Evolutionary conservation across 169 alveolate genomes (phyloP), one percentile per base, ranked within the genome.

Genomic region (Plasmodium gallinaceum): DNA sequence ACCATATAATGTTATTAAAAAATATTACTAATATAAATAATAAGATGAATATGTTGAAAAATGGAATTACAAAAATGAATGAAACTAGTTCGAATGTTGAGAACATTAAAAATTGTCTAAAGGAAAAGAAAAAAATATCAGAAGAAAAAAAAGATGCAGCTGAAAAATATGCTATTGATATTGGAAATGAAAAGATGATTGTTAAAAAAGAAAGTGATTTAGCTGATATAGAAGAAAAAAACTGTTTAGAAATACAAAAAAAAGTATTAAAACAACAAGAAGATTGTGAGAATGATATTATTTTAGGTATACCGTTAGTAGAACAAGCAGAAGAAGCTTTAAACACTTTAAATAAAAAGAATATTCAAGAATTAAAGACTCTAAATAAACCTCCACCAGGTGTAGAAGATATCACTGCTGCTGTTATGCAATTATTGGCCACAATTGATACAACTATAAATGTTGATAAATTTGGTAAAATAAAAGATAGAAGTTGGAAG

Each of bases 341-440:
- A 22, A 96, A 96, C 71, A 96, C 97, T 43, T 95, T 98, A 58
- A 95, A 96, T 89, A 96, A 97, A 95, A 97, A 97, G 88, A 99
- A 98, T 92, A 97, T 97, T 95, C 96, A 96, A 89, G 97, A 94
- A 80, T 95, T 97, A 86, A 97, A 98, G 91, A 96, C 98, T 62
- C 94, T 96, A 74, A 97, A 97, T 42, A 95, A 95, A 75, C 99
- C 99, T 1, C 99, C 99, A 14, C 96, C 98, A n/a, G 99, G 98
- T 48, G 98, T 98, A 52, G 98, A 95, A 80, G 96, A 95, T 88
- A 97, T 97, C 57, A 95, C 97, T 80, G 96, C 95, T 18, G 98
- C 99, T 39, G 98, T 97, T 90, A 95, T 97, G 94, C 96, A 96
- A 68, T 93, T 98, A 88, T 96, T 97, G 76, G 98, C 98, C 20